Conservation (phyloP, 257 asterid genomes). For the Handroanthus guayacan region DNA sequence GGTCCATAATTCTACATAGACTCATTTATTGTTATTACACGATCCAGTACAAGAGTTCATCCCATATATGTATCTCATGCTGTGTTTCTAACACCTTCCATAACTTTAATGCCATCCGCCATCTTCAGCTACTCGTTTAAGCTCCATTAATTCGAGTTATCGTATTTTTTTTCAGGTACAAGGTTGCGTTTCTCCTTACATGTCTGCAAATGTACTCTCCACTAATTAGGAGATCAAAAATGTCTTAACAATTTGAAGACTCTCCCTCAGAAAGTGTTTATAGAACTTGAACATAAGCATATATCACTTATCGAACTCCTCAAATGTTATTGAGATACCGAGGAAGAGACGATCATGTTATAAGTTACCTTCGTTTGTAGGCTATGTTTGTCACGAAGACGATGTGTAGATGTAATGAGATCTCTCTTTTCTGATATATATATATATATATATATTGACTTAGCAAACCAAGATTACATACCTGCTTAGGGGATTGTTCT, state of each 20-base stretch:
- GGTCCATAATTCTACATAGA: no score
- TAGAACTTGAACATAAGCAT: background rate
- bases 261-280: constrained; percentile 10
- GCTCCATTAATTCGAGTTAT: constrained; percentile 5
- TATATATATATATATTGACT: no score
- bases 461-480: no score
- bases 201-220: constrained; percentile 75
- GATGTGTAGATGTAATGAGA: no score
- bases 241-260: constrained; percentile 4
- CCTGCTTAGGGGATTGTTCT: no score
- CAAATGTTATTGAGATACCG: background rate
- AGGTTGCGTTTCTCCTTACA: constrained; percentile 86
- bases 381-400: background rate
- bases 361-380: background rate
- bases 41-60: no score
- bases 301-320: no score
- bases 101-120: no score
- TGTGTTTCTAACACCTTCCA: no score
- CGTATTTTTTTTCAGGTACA: constrained; percentile 63
- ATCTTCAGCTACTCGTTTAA: background rate
- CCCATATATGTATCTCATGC: no score
- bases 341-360: background rate
- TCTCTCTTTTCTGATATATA: no score
- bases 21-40: no score
- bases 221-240: constrained; percentile 46